Percentiles rank a stretch among this genome's conserved stretches.
These are phyloP conservation scores for Huntiella moniliformis DNA, from an alignment of 2,329 filamentous ascomycete genomes.

Conservation along the genomic window DNA sequence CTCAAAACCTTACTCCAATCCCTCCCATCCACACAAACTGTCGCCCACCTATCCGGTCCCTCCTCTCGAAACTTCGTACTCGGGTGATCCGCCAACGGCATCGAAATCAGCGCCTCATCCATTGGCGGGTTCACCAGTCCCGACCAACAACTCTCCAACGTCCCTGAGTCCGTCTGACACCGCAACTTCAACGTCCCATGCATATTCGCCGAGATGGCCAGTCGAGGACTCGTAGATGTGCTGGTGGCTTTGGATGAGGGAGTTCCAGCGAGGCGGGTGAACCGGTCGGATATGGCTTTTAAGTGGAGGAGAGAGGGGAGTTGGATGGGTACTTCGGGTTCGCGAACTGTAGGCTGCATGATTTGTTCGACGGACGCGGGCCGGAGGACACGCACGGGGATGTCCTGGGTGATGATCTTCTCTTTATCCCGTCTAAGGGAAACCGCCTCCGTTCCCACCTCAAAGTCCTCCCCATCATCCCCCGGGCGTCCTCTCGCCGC, in stretches of 20 bases:
- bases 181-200: slow-evolving; percentile 67
- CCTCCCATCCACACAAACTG: slow-evolving; percentile 74
- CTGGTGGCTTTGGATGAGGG: slow-evolving; percentile 12
- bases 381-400: slow-evolving; percentile 80
- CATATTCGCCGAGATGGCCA: slow-evolving; percentile 88
- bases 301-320: slow-evolving; percentile 73
- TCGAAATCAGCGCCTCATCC: slow-evolving; percentile 55
- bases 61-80: slow-evolving; percentile 60
- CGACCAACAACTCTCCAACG: slow-evolving; percentile 71
- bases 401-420: slow-evolving; percentile 84
- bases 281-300: slow-evolving; percentile 86
- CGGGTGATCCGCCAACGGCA: slow-evolving; percentile 59
- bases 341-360: slow-evolving; percentile 75
- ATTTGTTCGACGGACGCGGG: slow-evolving; percentile 75
- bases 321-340: slow-evolving; percentile 86
- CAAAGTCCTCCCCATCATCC: slow-evolving; percentile 20
- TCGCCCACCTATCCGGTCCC: slow-evolving; percentile 71
- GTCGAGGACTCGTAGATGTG: slow-evolving; percentile 16
- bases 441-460: slow-evolving; percentile 30
- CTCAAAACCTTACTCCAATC: slow-evolving; percentile 93
- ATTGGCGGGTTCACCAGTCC: slow-evolving; percentile 74
- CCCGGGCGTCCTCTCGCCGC: not conserved
- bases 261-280: slow-evolving; percentile 61
- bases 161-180: slow-evolving; percentile 65
- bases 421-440: slow-evolving; percentile 47